Percentiles rank a stretch among this genome's conserved stretches.
Evolutionary conservation across 2,329 filamentous ascomycete species (phyloP).

Genomic region (Penicillium olsonii): DNA sequence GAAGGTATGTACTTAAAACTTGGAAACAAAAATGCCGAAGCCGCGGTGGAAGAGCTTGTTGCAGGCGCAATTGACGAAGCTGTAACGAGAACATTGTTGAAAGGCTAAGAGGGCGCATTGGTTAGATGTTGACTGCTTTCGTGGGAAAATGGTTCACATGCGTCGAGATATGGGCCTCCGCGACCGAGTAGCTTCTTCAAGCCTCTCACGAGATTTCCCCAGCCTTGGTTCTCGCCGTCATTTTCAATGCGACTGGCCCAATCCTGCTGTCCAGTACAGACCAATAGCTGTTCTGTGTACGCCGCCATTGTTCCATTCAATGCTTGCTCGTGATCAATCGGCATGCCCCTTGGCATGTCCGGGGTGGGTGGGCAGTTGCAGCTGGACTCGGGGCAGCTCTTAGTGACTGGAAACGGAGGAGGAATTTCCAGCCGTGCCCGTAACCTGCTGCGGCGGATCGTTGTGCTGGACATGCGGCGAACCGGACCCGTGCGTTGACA

Average conservation of each 20-base stretch:
- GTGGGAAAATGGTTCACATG: constrained; percentile 20
- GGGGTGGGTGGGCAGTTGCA: constrained; percentile 75
- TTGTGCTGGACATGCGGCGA: constrained; percentile 27
- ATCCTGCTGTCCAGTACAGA: constrained; percentile 77
- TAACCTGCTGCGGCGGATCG: constrained; percentile 15
- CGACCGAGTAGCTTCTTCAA: constrained; percentile 68
- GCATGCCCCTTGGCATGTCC: constrained; percentile 67
- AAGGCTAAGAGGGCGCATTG: constrained; percentile 60
- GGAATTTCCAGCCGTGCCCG: constrained; percentile 39
- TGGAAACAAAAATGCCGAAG: constrained; percentile 75
- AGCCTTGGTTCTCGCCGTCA: constrained; percentile 58
- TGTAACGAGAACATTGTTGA: constrained; percentile 75
- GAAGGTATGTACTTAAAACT: constrained; percentile 78
- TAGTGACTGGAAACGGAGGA: constrained; percentile 49
- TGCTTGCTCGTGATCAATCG: constrained; percentile 70
- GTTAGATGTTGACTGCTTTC: background rate
- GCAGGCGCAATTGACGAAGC: constrained; percentile 72
- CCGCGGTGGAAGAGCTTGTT: constrained; percentile 23
- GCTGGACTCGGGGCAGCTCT: constrained; percentile 71
- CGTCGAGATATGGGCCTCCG: constrained; percentile 67
- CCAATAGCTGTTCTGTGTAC: constrained; percentile 79
- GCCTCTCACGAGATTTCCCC: constrained; percentile 59
- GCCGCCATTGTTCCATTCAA: constrained; percentile 75
- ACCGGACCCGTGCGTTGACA: constrained; percentile 6
- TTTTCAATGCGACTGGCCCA: constrained; percentile 86